Evolutionary conservation across 768 basidiomycete species (phyloP).

Genomic region (Cyathus striatus): DNA sequence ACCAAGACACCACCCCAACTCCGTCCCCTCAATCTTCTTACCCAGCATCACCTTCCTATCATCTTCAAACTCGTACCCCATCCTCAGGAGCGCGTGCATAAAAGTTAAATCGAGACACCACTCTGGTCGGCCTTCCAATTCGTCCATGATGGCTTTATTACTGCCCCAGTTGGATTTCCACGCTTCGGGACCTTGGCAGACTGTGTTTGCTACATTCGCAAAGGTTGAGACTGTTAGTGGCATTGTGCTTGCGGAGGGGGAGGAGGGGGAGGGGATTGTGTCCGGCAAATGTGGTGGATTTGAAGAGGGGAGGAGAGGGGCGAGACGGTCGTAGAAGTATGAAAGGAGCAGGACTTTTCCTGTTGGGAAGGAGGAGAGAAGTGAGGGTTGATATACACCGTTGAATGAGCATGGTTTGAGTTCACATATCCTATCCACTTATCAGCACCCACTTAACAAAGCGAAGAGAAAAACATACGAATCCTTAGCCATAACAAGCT

Average conservation of each 20-base stretch:
- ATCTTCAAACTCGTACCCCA: constrained; percentile 87
- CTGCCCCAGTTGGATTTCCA: constrained; percentile 53
- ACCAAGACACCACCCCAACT: constrained; percentile 91
- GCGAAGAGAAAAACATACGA: too few relatives aligned
- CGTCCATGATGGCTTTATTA: constrained; percentile 35
- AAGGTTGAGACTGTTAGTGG: constrained; percentile 52
- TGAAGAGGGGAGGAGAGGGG: constrained; percentile 54
- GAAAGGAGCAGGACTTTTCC: constrained; percentile 90
- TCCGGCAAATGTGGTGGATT: constrained; percentile 5
- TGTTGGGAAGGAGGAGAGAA: constrained; percentile 80
- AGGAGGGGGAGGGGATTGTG: constrained; percentile 7
- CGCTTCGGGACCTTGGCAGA: constrained; percentile 63
- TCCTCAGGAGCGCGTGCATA: constrained; percentile 80
- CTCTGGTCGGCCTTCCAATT: constrained; percentile 82
- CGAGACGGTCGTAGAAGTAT: constrained; percentile 95
- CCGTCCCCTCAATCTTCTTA: constrained; percentile 85
- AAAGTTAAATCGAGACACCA: constrained; percentile 96
- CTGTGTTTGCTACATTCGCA: constrained; percentile 55
- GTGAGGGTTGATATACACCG: constrained; percentile 94
- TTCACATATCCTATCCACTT: constrained; percentile 73
- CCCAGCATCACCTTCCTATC: constrained; percentile 68
- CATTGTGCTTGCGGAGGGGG: constrained; percentile 4
- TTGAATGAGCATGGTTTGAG: constrained; percentile 95
- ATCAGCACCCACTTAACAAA: too few relatives aligned
- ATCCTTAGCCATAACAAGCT: constrained; percentile 93